Evolutionary conservation across 305 asterid genomes (phyloP).

Genomic region (Solanum hybrid): DNA sequence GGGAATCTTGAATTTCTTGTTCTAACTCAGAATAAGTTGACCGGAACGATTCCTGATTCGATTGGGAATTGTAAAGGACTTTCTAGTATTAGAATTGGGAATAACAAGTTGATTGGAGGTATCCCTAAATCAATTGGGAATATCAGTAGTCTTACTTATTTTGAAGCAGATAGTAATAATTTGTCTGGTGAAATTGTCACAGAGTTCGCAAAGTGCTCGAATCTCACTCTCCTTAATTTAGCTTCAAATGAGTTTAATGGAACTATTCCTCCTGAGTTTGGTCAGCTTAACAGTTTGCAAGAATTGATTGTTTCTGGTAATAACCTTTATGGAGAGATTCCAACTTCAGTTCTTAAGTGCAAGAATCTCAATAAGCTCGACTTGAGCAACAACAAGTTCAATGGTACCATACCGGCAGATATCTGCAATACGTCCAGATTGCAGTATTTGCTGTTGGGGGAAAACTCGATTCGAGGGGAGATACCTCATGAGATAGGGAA

Average conservation of each 20-base stretch:
- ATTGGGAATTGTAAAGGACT: conserved; percentile 67
- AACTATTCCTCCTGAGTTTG: conserved; percentile 70
- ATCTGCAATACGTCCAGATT: conserved; percentile 67
- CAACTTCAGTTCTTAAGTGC: conserved; percentile 45
- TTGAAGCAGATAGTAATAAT: conserved; percentile 75
- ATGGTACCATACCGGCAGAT: conserved; percentile 56
- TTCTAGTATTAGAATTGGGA: conserved; percentile 75
- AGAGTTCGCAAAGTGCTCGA: conserved; percentile 68
- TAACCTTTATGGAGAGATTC: conserved; percentile 63
- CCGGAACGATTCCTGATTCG: conserved; percentile 48
- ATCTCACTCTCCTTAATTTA: conserved; percentile 72
- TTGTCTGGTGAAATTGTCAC: conserved; percentile 77
- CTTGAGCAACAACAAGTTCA: conserved; percentile 61
- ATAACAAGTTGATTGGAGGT: conserved; percentile 58
- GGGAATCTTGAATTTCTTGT: conserved; percentile 61
- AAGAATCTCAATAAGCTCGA: conserved; percentile 82
- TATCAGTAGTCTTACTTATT: conserved; percentile 76
- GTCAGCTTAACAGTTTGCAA: conserved; percentile 56
- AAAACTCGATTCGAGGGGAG: conserved; percentile 56
- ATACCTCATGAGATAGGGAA: conserved; percentile 80
- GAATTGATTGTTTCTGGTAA: conserved; percentile 81
- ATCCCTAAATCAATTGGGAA: conserved; percentile 73
- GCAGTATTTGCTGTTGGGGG: conserved; percentile 64
- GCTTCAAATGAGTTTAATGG: conserved; percentile 83
- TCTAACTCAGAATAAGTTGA: conserved; percentile 66